Base-by-base conservation (phyloP, 805 yeast species). In the Torulaspora franciscae region DNA sequence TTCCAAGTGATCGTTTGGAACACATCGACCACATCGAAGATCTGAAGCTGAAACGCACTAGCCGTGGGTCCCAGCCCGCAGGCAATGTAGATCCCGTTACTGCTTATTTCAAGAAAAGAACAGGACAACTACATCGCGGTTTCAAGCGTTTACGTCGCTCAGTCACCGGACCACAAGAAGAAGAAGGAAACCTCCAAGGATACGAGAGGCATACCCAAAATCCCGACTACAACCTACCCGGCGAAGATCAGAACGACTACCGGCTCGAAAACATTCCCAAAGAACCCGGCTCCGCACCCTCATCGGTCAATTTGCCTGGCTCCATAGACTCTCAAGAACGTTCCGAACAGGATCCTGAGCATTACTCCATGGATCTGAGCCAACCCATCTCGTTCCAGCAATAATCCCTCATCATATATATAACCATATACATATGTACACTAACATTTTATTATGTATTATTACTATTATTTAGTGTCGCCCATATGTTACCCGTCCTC, bases 1-100 rank as follows among this genome's bases (percentile, higher is more conserved):
- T 91, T 40, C 91, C 95, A 6, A 77, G 83, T 42, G 83, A 80
- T 11, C 75, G 77, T 49, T 72, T 83, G 75, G 74, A 75, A 23
- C 66, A 71, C 54, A 70, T 84, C 55, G 93, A 84, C 64, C 71
- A 68, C 47, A 67, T 76, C 9, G 85, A 81, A 63, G 83, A 56
- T 17, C 26, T 54, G 37, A 53, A 56, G 29, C 42, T 56, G 38
- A 48, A 51, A 38, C 47, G 53, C 34, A 38, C 36, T 6, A 32
- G 24, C 14, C 26, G 24, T 33, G 42, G 37, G 23, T 28, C 41
- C 19, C 30, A 38, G 23, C 30, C 41, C 19, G 28, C 46, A 13
- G 46, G 41, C 22, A 42, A 38, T n/a, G 47, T 36, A 9, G 68
- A 64, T 43, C 63, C 68, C 2, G 52, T 64, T 6, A 57, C 64